Percentiles rank a stretch among this genome's conserved stretches.
These are phyloP conservation scores for Escallonia rubra DNA, from an alignment of 129 eudicot species.

Conservation along the genomic window DNA sequence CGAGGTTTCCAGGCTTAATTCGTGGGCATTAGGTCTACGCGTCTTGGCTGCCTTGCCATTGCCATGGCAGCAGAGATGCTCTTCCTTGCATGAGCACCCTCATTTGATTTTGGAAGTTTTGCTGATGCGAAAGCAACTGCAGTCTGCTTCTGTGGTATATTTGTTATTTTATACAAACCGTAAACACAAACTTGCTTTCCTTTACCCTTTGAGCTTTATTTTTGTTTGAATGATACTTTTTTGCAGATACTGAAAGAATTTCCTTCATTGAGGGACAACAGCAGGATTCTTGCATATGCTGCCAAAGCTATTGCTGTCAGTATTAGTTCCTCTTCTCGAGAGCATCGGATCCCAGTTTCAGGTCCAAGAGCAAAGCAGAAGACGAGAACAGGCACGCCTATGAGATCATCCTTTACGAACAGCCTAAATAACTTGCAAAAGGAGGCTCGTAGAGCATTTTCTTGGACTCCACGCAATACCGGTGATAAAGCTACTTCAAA, in stretches of 20 bases:
- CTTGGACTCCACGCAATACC: conserved; percentile 81
- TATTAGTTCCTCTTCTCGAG: conserved; percentile 72
- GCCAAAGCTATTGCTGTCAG: conserved; percentile 89
- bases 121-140: conserved; percentile 94
- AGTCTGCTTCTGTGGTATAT: conserved; percentile 86
- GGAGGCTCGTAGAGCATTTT: conserved; percentile 95
- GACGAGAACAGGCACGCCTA: conserved; percentile 53
- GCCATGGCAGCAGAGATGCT: conserved; percentile 99
- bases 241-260: conserved; percentile 89
- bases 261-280: conserved; percentile 82
- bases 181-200: conserved; percentile 3
- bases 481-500: conserved; percentile 71
- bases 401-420: conserved; percentile 66
- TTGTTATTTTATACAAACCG: conserved; percentile 3
- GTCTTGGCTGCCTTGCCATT: conserved; percentile 94
- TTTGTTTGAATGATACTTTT: conserved; percentile 1
- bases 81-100: conserved; percentile 95
- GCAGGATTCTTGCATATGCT: conserved; percentile 67
- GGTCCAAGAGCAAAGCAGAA: conserved; percentile 74
- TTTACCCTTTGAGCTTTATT: neutral
- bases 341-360: conserved; percentile 67
- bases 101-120: conserved; percentile 88
- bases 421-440: conserved; percentile 91
- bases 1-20: conserved; percentile 81
- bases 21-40: conserved; percentile 97